Evolutionary conservation across 371 early-diverging fungal species (phyloP), one percentile per base, ranked within the genome.

Genomic region (Gilbertella persicaria): DNA sequence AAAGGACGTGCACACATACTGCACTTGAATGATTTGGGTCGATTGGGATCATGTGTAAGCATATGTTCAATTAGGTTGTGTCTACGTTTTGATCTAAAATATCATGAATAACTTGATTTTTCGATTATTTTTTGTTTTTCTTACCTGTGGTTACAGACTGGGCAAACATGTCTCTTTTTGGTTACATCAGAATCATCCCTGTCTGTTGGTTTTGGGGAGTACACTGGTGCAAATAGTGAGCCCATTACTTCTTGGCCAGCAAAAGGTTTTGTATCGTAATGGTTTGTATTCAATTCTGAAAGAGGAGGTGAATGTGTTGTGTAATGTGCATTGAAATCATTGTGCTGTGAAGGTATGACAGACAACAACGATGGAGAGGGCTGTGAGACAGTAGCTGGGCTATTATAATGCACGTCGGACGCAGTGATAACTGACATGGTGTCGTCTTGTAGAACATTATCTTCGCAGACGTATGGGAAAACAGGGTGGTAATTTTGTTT

Each of bases 51-150:
- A 25, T 67, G 67, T 30, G 67, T 67, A 10, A 55, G 53, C 60
- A 67, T 67, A 40, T 67, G 67, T 36, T 67, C 67, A 28, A 63
- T 30, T 14, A 67, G 45, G 26, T 67, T 67, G 41, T 67, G 67
- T 49, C 50, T 64, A 45, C 67, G 63, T 42, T 63, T 63, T 42
- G 67, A 67, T 60, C 67, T 63, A 48, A 30, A 21, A 23, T 28
- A 47, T 5, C 17, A 13, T 14, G 10, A 33, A 33, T 12, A 33
- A 39, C 24, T 45, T 13, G 25, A 17, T 28, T 45, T 24, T 39
- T 41, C 12, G n/a, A 21, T 36, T 14, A 37, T 2, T 23, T 16
- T 37, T 5, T 20, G 8, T 42, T 6, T 14, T 14, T 19, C 20
- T 56, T 66, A 66, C 66, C 66, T 53, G 37, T 67, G 67, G 35